Evolutionary conservation across 371 early-diverging fungal species (phyloP).

Genomic region (Apophysomyces variabilis): DNA sequence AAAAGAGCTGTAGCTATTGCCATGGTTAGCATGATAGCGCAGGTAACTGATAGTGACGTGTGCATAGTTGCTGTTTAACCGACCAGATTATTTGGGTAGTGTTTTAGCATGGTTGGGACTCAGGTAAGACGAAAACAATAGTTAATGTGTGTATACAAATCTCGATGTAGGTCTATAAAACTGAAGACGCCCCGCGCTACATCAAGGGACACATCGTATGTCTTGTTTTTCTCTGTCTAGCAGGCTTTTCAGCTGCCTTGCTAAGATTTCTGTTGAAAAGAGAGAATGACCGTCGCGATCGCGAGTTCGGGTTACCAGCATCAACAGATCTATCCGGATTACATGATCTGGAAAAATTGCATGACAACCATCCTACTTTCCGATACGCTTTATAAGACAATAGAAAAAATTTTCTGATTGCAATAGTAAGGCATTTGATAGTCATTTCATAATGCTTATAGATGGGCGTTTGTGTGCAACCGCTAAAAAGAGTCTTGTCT

Average conservation of each 20-base stretch:
- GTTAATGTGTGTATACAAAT: background rate
- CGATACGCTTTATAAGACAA: conserved; percentile 43
- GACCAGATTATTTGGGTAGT: conserved; percentile 19
- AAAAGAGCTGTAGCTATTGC: conserved; percentile 61
- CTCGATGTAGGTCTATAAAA: conserved; percentile 42
- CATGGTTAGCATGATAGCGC: conserved; percentile 57
- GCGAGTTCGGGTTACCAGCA: conserved; percentile 33
- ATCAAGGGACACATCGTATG: conserved; percentile 57
- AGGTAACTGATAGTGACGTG: conserved; percentile 12
- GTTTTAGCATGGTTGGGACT: conserved; percentile 61
- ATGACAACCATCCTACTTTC: conserved; percentile 49
- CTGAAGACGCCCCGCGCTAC: conserved; percentile 54
- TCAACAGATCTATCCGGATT: conserved; percentile 20
- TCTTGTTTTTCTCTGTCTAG: conserved; percentile 39
- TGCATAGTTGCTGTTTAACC: background rate
- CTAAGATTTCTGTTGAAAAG: conserved; percentile 45
- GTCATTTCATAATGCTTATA: too few relatives aligned
- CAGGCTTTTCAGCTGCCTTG: conserved; percentile 31
- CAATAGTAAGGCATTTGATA: too few relatives aligned
- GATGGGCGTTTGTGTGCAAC: too few relatives aligned
- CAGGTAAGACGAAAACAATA: conserved; percentile 30
- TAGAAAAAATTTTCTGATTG: too few relatives aligned
- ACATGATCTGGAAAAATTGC: conserved; percentile 36
- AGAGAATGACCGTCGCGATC: conserved; percentile 53
- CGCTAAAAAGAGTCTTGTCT: too few relatives aligned